Evolutionary conservation across 163 green algal genomes (phyloP).

Genomic region (Coccomyxa subellipsoidea): DNA sequence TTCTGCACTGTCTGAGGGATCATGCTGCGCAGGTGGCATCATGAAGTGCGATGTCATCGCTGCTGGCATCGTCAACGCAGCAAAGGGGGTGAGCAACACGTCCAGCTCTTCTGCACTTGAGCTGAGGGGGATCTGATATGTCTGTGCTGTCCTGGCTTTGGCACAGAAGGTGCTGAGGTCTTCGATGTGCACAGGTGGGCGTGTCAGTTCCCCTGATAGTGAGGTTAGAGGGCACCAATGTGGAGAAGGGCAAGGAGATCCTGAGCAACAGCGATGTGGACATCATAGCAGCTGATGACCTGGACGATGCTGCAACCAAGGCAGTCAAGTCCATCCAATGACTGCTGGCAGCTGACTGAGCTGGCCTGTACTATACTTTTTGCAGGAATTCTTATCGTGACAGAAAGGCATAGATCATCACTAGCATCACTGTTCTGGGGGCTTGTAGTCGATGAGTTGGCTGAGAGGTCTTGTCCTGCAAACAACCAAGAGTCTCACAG

Average conservation of each 20-base stretch:
- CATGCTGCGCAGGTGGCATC: conserved; percentile 74
- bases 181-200: conserved; percentile 49
- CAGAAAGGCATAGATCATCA: too few relatives aligned
- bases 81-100: conserved; percentile 68
- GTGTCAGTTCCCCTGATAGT: conserved; percentile 90
- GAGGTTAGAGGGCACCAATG: conserved; percentile 97
- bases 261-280: conserved; percentile 68
- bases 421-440: too few relatives aligned
- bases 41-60: conserved; percentile 99
- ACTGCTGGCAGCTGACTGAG: neutral
- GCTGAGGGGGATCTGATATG: too few relatives aligned
- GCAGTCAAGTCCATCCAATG: conserved; percentile 55
- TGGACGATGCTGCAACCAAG: conserved; percentile 96
- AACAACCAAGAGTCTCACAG: too few relatives aligned
- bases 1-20: neutral
- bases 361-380: neutral
- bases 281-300: conserved; percentile 91
- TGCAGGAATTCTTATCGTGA: neutral
- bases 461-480: too few relatives aligned
- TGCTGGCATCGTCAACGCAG: conserved; percentile 92
- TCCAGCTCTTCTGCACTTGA: neutral
- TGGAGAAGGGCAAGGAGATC: conserved; percentile 91
- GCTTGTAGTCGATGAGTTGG: too few relatives aligned
- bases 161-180: neutral
- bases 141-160: too few relatives aligned